Evolutionary conservation across 2,329 filamentous ascomycete species (phyloP).

Genomic region (Nectriaceae sp.): DNA sequence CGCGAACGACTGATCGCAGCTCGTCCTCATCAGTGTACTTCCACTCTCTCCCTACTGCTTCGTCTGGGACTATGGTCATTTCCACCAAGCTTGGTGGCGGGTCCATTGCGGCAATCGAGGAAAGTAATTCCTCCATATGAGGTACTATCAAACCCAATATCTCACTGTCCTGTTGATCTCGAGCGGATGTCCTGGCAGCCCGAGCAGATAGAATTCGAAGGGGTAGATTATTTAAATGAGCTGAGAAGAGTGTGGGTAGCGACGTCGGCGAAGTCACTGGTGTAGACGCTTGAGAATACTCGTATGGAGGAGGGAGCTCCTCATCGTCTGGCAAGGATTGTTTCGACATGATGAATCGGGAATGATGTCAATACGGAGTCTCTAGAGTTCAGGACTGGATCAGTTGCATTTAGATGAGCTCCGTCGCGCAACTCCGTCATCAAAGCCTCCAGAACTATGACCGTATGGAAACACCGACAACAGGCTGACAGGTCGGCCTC

Average conservation of each 20-base stretch:
- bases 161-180: constrained; percentile 40
- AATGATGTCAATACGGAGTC: too few species aligned
- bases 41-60: constrained; percentile 41
- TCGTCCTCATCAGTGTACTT: constrained; percentile 36
- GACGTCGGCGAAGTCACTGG: constrained; percentile 5
- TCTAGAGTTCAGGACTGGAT: too few species aligned
- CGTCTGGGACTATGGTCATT: constrained; percentile 47
- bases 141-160: constrained; percentile 43
- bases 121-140: constrained; percentile 44
- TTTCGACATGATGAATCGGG: constrained; percentile 19
- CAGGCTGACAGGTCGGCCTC: too few species aligned
- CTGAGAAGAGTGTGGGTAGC: constrained; percentile 32
- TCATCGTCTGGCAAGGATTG: constrained; percentile 8
- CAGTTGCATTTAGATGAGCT: too few species aligned
- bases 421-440: too few species aligned
- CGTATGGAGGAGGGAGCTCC: constrained; percentile 29
- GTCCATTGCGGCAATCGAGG: constrained; percentile 36
- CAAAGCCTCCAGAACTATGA: too few species aligned
- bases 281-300: constrained; percentile 12
- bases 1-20: constrained; percentile 33
- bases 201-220: constrained; percentile 38
- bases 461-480: too few species aligned
- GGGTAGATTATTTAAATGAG: constrained; percentile 40
- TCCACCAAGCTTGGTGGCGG: constrained; percentile 39
- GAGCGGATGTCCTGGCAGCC: constrained; percentile 33